phyloP scores from a whole-genome alignment of 306 rosid genomes.

The Vigna angularis region DNA sequence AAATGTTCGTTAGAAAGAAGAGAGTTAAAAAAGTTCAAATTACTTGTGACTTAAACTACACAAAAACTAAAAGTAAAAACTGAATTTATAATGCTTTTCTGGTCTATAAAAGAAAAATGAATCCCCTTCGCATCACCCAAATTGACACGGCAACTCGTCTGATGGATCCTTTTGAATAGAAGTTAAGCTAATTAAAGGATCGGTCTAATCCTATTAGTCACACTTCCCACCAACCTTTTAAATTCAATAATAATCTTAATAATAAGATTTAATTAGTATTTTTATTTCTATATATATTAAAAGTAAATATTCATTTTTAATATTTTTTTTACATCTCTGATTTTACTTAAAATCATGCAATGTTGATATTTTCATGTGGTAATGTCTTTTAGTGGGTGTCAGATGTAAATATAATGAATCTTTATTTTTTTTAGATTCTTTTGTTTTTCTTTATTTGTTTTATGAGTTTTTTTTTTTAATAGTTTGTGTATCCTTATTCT shows the following conservation, averaged over 20 bases:
- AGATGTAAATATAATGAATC: too few species aligned
- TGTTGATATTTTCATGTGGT: too few species aligned
- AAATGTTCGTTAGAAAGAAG: neutral
- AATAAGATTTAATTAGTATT: too few species aligned
- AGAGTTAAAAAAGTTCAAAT: neutral
- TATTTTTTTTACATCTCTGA: too few species aligned
- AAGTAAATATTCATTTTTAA: too few species aligned
- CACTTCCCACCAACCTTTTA: neutral
- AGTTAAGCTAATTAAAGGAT: neutral
- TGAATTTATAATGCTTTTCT: neutral
- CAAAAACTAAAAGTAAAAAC: neutral
- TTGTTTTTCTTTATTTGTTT: too few species aligned
- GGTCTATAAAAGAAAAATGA: neutral
- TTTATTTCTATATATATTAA: too few species aligned
- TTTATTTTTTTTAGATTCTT: too few species aligned
- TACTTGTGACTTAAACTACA: neutral
- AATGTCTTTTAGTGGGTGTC: too few species aligned
- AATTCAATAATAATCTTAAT: neutral
- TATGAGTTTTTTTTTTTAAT: too few species aligned
- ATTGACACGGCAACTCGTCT: slow-evolving; percentile 8
- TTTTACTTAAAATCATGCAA: too few species aligned
- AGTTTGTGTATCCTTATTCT: too few species aligned
- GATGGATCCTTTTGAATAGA: neutral
- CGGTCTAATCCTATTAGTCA: neutral
- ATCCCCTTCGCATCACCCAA: neutral